Base-by-base conservation (phyloP, 208 protist species). In the Crithidia sp. region DNA sequence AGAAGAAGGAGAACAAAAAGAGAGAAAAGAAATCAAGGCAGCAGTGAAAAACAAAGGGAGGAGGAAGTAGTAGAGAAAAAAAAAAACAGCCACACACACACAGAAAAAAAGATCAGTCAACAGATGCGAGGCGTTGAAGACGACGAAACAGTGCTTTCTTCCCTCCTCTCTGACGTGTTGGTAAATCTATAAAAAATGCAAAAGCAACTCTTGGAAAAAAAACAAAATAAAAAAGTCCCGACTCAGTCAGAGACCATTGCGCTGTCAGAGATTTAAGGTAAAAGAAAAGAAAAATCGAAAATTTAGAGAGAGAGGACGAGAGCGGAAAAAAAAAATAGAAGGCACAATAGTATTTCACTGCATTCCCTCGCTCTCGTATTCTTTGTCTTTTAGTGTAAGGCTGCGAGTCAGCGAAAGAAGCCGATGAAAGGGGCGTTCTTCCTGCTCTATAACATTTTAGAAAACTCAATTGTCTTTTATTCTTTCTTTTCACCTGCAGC, bases 241-340 rank as follows among this genome's bases (percentile, higher is more conserved):
- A 58, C n/a, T 52, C 28, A 67, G 37, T 52, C 14, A 43, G 43
- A 39, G 59, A 64, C 19, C 59, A 64, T 36, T 7, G n/a, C 28
- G 59, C 43, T 19, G 59, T 28, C 39, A 69, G 49, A 63, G 36
- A 19, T 10, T 28, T 53, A 45, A 28, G 13, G n/a, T 19, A 39
- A 37, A 64, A 37, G 44, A 47, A 19, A 5, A 58, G 19, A 58
- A 58, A 10, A 58, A 64, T 7, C 41, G 14, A 4, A 39, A 52
- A 64, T 8, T 47, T 39, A 52, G 52, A n/a, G 68, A 40, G 61
- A 4, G 36, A 62, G 2, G 10, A 7, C 12, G 52, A 47, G n/a
- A 6, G 39, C 7, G 12, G 45, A 0, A 49, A 49, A 14, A 13
- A 49, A 7, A 49, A 14, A 49, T 14, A 49, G 9, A 49, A 49